Evolutionary conservation across 1,139 yeast species (phyloP), one percentile per base, ranked within the genome.

Genomic region (Nakaseomyces nivariensis): DNA sequence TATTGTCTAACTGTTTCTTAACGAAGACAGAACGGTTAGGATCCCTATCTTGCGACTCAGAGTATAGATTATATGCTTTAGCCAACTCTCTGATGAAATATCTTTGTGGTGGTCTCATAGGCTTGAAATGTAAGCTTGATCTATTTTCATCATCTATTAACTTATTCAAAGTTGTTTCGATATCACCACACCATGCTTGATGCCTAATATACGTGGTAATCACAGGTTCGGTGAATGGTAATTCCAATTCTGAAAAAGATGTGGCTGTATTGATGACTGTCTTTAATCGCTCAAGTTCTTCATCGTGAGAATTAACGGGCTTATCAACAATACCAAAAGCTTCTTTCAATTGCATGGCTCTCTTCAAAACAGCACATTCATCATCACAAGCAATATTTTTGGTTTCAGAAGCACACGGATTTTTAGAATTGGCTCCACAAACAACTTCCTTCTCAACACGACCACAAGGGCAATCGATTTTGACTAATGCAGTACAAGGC

Each of bases 11-110:
- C 5, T 57, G 62, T 46, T 72, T 69, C 51, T 76, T 78, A 11
- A 88, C 72, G 53, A 78, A 82, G 0, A 87, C 90, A 11, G 83
- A 78, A 55, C 96, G 68, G 51, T 79, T 74, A 0, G 96, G 96
- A 56, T 87, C 96, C 2, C 77, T 77, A 63, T 87, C 96, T 57
- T 85, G 90, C 1, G 92, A 78, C 59, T 85, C 89, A 0, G 85
- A 73, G 58, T 78, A 80, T 13, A 88, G 61, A 7, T 74, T 72
- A 62, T 73, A 87, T 0, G 78, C 67, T 34, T 73, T 77, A 0
- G 90, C 83, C 44, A 89, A 62, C 51, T 79, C 80, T 59, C 82
- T 92, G 22, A 89, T 69, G 61, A 87, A 87, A 56, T 72, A 73
- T 46, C 96, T 73, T 62, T 87, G 92, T 7, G 81, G 76, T 8